These are phyloP conservation scores for Rhizopogon rudus DNA, from an alignment of 768 basidiomycete species.

Conservation along the genomic window DNA sequence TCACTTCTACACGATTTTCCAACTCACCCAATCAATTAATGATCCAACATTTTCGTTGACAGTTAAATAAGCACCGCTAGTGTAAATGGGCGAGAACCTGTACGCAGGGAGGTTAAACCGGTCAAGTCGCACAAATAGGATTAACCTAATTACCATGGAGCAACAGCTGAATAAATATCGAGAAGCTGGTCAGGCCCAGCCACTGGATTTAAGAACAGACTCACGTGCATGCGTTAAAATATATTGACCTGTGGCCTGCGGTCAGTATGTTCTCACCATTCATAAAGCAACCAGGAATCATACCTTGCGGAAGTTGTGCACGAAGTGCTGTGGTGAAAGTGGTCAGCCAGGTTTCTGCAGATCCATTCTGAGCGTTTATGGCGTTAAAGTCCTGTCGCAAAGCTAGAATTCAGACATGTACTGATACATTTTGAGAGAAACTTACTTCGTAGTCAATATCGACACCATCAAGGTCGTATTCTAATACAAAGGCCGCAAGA, in stretches of 20 bases:
- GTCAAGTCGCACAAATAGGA: background rate
- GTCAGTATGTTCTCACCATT: background rate
- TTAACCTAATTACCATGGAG: constrained; percentile 30
- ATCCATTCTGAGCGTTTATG: constrained; percentile 44
- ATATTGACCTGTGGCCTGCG: constrained; percentile 12
- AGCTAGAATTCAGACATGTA: background rate
- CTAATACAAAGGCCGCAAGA: constrained; percentile 60
- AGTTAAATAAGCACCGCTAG: constrained; percentile 34
- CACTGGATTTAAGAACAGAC: constrained; percentile 22
- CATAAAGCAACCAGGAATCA: background rate
- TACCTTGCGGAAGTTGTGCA: constrained; percentile 21
- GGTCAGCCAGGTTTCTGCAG: constrained; percentile 42
- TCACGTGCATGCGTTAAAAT: constrained; percentile 32
- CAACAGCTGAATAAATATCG: constrained; percentile 28
- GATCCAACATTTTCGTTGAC: constrained; percentile 34
- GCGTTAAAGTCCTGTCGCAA: constrained; percentile 53
- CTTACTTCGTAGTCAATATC: constrained; percentile 68
- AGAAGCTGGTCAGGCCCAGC: background rate
- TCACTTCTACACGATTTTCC: background rate
- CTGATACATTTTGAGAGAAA: background rate
- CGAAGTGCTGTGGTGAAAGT: constrained; percentile 27
- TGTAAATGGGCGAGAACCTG: constrained; percentile 33
- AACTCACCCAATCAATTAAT: constrained; percentile 40
- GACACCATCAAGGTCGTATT: constrained; percentile 60
- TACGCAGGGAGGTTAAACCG: background rate